phyloP scores from a whole-genome alignment of 768 basidiomycete species.

The Boletus reticuloceps region DNA sequence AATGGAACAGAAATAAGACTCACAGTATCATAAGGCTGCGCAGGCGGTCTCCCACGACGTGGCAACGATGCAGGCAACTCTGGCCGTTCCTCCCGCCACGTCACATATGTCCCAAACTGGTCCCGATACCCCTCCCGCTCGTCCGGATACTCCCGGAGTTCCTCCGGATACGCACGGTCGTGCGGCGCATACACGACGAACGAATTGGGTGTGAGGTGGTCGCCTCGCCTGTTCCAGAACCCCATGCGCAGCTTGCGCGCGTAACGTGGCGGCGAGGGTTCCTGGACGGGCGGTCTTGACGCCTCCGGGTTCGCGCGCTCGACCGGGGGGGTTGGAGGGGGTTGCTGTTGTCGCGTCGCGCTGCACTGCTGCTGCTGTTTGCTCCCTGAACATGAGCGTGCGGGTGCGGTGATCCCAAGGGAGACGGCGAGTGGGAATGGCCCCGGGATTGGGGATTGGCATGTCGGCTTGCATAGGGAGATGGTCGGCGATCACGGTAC shows the following conservation, averaged over 20 bases:
- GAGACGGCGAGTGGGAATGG: slow-evolving; percentile 12
- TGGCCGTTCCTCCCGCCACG: slow-evolving; percentile 43
- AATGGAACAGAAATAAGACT: slow-evolving; percentile 19
- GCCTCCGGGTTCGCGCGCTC: slow-evolving; percentile 24
- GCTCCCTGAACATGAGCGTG: slow-evolving; percentile 2
- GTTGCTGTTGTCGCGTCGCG: slow-evolving; percentile 23
- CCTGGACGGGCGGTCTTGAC: slow-evolving; percentile 27
- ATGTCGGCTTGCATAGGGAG: slow-evolving; percentile 20
- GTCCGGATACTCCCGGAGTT: slow-evolving; percentile 58
- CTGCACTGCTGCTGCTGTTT: not conserved
- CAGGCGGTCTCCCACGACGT: slow-evolving; percentile 50
- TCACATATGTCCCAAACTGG: slow-evolving; percentile 43
- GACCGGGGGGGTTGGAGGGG: slow-evolving; percentile 30
- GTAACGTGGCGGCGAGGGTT: slow-evolving; percentile 29
- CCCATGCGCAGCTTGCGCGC: slow-evolving; percentile 47
- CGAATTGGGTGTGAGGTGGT: slow-evolving; percentile 55
- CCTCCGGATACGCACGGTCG: slow-evolving; percentile 52
- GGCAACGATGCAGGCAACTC: slow-evolving; percentile 66
- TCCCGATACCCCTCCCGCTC: slow-evolving; percentile 56
- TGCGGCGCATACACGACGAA: slow-evolving; percentile 68
- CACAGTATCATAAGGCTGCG: slow-evolving; percentile 55
- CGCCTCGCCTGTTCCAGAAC: slow-evolving; percentile 75
- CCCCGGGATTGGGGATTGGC: not conserved
- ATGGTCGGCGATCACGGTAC: slow-evolving; percentile 24
- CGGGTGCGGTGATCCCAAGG: slow-evolving; percentile 10